phyloP scores from a whole-genome alignment of 345 rosid species.

The Euphorbia lathyris region DNA sequence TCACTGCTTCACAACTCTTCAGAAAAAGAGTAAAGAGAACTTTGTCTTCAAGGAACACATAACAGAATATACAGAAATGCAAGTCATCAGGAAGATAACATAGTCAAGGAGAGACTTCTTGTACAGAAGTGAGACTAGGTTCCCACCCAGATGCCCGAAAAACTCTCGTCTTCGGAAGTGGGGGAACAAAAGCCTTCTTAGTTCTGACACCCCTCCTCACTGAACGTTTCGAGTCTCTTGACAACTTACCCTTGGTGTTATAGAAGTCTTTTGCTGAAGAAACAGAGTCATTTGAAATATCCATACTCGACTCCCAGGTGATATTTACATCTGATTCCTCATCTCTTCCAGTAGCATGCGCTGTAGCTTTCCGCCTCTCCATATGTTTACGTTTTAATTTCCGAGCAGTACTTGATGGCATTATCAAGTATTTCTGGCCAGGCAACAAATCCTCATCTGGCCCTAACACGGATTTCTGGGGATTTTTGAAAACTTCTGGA shows the following conservation, averaged over 20 bases:
- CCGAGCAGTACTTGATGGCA: slow-evolving; percentile 46
- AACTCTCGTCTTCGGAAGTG: slow-evolving; percentile 32
- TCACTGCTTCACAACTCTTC: background rate
- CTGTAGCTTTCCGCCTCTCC: slow-evolving; percentile 19
- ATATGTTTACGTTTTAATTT: slow-evolving; percentile 40
- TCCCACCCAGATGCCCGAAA: slow-evolving; percentile 36
- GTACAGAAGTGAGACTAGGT: slow-evolving; percentile 50
- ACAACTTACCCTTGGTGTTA: slow-evolving; percentile 24
- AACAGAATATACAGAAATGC: slow-evolving; percentile 7
- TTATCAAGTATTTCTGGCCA: slow-evolving; percentile 45
- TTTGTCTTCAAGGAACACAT: slow-evolving; percentile 8
- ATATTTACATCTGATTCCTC: slow-evolving; percentile 31
- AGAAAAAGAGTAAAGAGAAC: background rate
- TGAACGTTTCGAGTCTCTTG: slow-evolving; percentile 8
- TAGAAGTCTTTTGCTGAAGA: slow-evolving; percentile 47
- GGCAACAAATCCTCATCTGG: slow-evolving; percentile 45
- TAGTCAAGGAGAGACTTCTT: slow-evolving; percentile 51
- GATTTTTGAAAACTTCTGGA: slow-evolving; percentile 51
- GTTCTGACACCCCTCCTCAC: slow-evolving; percentile 21
- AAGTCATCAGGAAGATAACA: slow-evolving; percentile 2
- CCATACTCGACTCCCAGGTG: slow-evolving; percentile 27
- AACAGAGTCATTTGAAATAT: slow-evolving; percentile 31
- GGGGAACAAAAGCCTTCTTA: slow-evolving; percentile 56
- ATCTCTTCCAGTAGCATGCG: slow-evolving; percentile 11
- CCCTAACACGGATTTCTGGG: slow-evolving; percentile 36